Base-by-base conservation (phyloP, 2,329 filamentous ascomycete genomes). In the Podosphaera fusca region DNA sequence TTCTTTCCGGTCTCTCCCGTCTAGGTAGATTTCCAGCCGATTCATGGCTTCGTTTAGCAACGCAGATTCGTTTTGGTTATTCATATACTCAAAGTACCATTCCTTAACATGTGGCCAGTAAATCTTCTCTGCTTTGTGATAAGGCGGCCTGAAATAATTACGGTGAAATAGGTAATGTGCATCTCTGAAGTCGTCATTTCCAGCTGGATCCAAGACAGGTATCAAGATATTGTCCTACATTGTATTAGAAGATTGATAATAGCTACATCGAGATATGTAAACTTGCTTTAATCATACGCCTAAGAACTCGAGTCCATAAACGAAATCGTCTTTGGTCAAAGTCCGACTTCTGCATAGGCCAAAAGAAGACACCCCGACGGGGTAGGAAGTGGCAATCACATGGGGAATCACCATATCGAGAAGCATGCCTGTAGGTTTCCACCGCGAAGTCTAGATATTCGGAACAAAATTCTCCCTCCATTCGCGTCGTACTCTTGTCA, bases 51-150 rank as follows among this genome's bases (percentile, higher is more conserved):
- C 30, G 35, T 53, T 53, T 8, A 53, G 31, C 5, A 53, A 31
- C 30, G n/a, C 34, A 35, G 50, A 53, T 21, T 53, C 50, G 6
- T 53, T 36, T 21, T 34, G 34, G 31, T 35, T 53, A 12, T 53
- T 53, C 50, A 53, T 53, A 31, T 34, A 53, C 33, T 53, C 50
- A 35, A 53, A 53, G 21, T 53, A 53, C 50, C 50, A 53, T 36
- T 53, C 50, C 34, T 53, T 53, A n/a, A 53, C 50, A 12, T 53
- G 50, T 35, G 50, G 50, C 50, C 50, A 53, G n/a, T 35, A 12
- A 12, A 53, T 33, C n/a, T 53, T 53, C 7, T 36, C 30, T n/a
- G 50, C 50, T 53, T 53, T 53, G 9, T 14, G 35, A 36, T 34
- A 53, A 33, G 50, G 50, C 14, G 50, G 50, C n/a, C 50, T 33